Percentiles rank a stretch among this genome's conserved stretches.
Conservation (phyloP, 1,284 basidiomycete genomes). For the Cryptococcus wingfieldii region DNA sequence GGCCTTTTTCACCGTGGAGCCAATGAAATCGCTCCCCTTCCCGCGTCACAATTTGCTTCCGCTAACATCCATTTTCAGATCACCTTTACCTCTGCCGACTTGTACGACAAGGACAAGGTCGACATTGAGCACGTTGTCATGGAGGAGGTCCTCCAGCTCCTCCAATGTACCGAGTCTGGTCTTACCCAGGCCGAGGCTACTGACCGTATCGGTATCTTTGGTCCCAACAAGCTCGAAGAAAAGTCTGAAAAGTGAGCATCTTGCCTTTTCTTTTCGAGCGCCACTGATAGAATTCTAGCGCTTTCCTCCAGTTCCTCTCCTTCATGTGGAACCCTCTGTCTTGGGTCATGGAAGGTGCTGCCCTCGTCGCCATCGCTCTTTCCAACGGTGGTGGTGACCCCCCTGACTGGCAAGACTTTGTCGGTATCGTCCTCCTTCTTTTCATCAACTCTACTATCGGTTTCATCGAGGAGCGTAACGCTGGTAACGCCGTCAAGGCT, state of each 20-base stretch:
- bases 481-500: constrained; percentile 97
- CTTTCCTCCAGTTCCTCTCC: constrained; percentile 69
- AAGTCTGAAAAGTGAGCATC: constrained; percentile 69
- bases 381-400: constrained; percentile 81
- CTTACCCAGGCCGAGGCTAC: constrained; percentile 67
- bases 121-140: constrained; percentile 95
- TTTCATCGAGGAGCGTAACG: constrained; percentile 96
- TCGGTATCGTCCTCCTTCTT: constrained; percentile 88
- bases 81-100: constrained; percentile 53
- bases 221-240: constrained; percentile 89
- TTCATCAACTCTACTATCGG: constrained; percentile 95
- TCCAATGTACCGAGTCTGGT: constrained; percentile 79
- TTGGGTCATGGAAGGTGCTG: constrained; percentile 99
- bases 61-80: constrained; percentile 23
- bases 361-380: constrained; percentile 90
- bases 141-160: constrained; percentile 92
- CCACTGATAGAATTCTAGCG: constrained; percentile 29
- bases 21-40: neutral
- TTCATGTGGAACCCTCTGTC: constrained; percentile 99
- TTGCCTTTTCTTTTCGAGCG: neutral
- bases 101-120: constrained; percentile 98
- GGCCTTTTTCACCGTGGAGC: neutral
- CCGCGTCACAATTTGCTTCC: neutral
- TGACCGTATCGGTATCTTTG: constrained; percentile 89
- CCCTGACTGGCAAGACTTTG: constrained; percentile 96